These are phyloP conservation scores for Didymella segeticola DNA, from an alignment of 2,329 filamentous ascomycete species.

Conservation along the genomic window DNA sequence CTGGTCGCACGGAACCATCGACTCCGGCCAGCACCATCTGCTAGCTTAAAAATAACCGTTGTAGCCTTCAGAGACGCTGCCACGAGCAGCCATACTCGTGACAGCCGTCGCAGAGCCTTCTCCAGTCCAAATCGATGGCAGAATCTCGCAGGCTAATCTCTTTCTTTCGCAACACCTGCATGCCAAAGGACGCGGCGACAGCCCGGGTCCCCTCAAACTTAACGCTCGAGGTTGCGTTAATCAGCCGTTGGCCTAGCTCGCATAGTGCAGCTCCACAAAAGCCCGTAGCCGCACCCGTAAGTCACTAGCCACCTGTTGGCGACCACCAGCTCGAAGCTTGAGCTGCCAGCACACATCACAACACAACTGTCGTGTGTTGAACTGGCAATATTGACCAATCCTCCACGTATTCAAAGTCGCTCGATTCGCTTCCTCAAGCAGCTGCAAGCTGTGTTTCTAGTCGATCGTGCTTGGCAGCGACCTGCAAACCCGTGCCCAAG, in stretches of 20 bases:
- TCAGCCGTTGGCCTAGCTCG: slow-evolving; percentile 16
- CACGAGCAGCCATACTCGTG: not conserved
- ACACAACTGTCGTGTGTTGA: not conserved
- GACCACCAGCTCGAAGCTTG: slow-evolving; percentile 2
- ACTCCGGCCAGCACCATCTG: slow-evolving; percentile 7
- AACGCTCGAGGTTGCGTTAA: slow-evolving; percentile 10
- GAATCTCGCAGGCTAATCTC: not conserved
- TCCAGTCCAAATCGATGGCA: not conserved
- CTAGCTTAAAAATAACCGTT: slow-evolving; percentile 5
- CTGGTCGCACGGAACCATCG: slow-evolving; percentile 10
- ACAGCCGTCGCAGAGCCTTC: not conserved
- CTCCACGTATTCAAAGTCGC: not conserved
- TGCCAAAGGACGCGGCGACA: not conserved
- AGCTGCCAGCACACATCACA: not conserved
- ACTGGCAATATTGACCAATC: not conserved
- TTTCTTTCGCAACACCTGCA: not conserved
- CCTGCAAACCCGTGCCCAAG: slow-evolving; percentile 1
- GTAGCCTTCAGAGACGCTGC: slow-evolving; percentile 1
- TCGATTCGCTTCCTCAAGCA: not conserved
- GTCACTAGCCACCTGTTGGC: slow-evolving; percentile 5
- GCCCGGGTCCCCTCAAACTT: slow-evolving; percentile 11
- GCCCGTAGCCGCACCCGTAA: slow-evolving; percentile 15
- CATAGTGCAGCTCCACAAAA: slow-evolving; percentile 18
- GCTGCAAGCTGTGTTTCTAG: not conserved
- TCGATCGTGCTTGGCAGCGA: slow-evolving; percentile 7